Evolutionary conservation across 1,284 basidiomycete species (phyloP).

Genomic region (Ustilago nuda): DNA sequence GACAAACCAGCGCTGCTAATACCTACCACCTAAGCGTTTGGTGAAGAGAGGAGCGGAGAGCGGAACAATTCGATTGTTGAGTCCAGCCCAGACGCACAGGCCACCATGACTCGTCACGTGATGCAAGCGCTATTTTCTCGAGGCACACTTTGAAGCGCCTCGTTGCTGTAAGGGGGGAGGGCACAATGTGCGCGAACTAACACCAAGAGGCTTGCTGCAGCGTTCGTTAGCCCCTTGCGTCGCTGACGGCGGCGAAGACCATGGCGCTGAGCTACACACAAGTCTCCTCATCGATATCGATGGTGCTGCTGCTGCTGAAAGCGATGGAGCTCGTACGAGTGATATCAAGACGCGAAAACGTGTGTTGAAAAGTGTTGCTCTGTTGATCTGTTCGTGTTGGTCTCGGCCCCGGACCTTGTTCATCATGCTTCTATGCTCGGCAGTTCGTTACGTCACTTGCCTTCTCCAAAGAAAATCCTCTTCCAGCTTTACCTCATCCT

Average conservation of each 20-base stretch:
- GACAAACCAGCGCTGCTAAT: too few relatives aligned
- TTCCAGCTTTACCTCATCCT: background rate
- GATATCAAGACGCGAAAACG: background rate
- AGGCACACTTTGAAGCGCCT: too few relatives aligned
- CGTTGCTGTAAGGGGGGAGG: too few relatives aligned
- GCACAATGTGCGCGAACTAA: too few relatives aligned
- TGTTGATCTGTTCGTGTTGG: conserved; percentile 9
- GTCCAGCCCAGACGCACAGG: too few relatives aligned
- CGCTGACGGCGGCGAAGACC: background rate
- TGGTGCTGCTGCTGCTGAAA: background rate
- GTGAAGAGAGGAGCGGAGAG: too few relatives aligned
- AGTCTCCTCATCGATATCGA: background rate
- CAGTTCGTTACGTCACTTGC: conserved; percentile 4
- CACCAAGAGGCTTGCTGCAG: background rate
- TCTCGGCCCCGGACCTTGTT: background rate
- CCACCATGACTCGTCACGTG: too few relatives aligned
- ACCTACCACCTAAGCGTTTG: too few relatives aligned
- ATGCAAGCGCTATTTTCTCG: too few relatives aligned
- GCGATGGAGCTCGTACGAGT: conserved; percentile 5
- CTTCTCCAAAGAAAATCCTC: conserved; percentile 14
- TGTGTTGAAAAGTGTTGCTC: background rate
- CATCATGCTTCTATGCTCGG: background rate
- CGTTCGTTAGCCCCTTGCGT: background rate
- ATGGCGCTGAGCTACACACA: too few relatives aligned
- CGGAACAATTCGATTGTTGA: too few relatives aligned